Conservation (phyloP, 192 early-diverging fungal genomes). For the Gaertneriomyces semiglobifer region DNA sequence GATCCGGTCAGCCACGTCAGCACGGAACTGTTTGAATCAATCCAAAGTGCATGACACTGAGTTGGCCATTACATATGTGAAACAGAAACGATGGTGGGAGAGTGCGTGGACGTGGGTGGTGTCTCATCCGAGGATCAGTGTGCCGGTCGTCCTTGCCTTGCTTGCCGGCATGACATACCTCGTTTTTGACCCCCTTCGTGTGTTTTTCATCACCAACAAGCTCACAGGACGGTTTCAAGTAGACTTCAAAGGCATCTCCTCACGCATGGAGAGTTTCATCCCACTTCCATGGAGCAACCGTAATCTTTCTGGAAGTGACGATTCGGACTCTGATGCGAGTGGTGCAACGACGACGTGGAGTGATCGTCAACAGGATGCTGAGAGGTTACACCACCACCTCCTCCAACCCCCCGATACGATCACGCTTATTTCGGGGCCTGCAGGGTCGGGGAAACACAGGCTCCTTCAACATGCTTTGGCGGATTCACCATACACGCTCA, state of each 20-base stretch:
- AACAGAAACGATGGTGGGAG: slow-evolving; percentile 48
- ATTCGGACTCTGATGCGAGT: too few relatives aligned
- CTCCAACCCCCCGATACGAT: slow-evolving; percentile 71
- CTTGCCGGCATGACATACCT: slow-evolving; percentile 76
- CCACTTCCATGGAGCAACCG: too few relatives aligned
- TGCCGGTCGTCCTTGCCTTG: slow-evolving; percentile 73
- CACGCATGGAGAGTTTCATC: too few relatives aligned
- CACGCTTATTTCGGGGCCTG: slow-evolving; percentile 78
- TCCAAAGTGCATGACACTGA: slow-evolving; percentile 62
- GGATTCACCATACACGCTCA: slow-evolving; percentile 60
- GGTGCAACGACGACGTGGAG: slow-evolving; percentile 38
- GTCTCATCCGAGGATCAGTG: slow-evolving; percentile 66
- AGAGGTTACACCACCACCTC: slow-evolving; percentile 55
- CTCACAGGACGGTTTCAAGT: slow-evolving; percentile 70
- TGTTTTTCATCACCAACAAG: slow-evolving; percentile 84
- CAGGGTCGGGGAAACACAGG: slow-evolving; percentile 74
- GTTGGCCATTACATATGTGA: slow-evolving; percentile 48
- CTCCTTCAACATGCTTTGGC: slow-evolving; percentile 70
- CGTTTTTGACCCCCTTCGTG: slow-evolving; percentile 87
- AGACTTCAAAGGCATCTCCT: slow-evolving; percentile 42
- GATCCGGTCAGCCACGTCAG: slow-evolving; percentile 82
- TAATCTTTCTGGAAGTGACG: too few relatives aligned
- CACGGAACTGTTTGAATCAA: slow-evolving; percentile 91
- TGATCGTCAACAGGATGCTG: slow-evolving; percentile 56
- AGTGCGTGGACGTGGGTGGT: slow-evolving; percentile 56